phyloP scores from a whole-genome alignment of 2,329 filamentous ascomycete species.

The Didymella keratinophila region DNA sequence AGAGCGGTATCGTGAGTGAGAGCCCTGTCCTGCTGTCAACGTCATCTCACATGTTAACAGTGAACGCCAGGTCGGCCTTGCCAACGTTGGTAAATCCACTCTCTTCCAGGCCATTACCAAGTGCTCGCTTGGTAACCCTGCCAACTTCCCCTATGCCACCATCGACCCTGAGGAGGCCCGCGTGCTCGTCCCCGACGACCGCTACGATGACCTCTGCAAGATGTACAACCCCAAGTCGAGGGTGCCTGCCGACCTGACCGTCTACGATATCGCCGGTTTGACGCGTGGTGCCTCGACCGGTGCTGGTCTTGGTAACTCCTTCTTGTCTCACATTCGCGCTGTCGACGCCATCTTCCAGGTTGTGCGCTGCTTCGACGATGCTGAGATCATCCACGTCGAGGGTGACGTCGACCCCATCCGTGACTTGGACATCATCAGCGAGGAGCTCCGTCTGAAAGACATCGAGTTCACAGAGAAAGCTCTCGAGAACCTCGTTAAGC shows the following conservation, averaged over 20 bases:
- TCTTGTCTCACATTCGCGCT: constrained; percentile 97
- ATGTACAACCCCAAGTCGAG: constrained; percentile 98
- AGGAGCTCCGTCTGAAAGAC: constrained; percentile 96
- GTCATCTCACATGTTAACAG: constrained; percentile 53
- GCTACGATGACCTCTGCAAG: constrained; percentile 93
- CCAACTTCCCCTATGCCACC: constrained; percentile 99
- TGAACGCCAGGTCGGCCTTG: constrained; percentile 82
- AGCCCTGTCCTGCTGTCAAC: constrained; percentile 47
- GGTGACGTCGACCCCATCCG: constrained; percentile 95
- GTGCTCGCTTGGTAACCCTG: constrained; percentile 95
- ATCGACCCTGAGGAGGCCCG: constrained; percentile 98
- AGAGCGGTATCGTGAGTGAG: constrained; percentile 96
- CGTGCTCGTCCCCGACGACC: constrained; percentile 94
- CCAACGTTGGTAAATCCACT: constrained; percentile 99
- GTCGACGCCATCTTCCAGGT: constrained; percentile 99
- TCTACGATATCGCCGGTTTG: constrained; percentile 98
- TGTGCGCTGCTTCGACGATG: constrained; percentile 96
- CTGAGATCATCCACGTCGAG: constrained; percentile 99
- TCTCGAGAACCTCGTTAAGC: constrained; percentile 89
- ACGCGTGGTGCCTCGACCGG: constrained; percentile 96
- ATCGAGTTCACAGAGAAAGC: constrained; percentile 99
- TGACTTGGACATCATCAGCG: constrained; percentile 95
- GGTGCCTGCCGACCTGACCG: constrained; percentile 96
- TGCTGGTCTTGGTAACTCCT: constrained; percentile 95
- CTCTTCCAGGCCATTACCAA: constrained; percentile 99